Evolutionary conservation across 179 eudicot genomes (phyloP).

Genomic region (Heliamphora pulchella): DNA sequence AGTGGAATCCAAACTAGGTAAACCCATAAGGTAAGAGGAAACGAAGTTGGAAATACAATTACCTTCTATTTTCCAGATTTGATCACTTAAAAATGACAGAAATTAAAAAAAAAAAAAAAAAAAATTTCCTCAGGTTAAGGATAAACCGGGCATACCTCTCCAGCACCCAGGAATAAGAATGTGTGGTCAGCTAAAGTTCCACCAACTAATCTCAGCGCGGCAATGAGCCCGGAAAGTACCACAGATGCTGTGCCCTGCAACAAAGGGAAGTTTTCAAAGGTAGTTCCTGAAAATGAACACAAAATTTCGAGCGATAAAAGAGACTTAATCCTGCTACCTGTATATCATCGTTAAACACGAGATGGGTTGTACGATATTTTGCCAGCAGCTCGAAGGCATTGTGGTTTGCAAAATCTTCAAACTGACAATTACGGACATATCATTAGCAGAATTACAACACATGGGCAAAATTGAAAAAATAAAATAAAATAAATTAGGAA

Average conservation of each 20-base stretch:
- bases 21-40: neutral
- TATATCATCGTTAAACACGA: conserved; percentile 92
- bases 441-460: neutral
- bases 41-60: neutral
- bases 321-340: conserved; percentile 62
- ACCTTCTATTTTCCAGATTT: neutral
- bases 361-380: conserved; percentile 49
- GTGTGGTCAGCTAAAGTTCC: conserved; percentile 53
- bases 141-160: conserved; percentile 31
- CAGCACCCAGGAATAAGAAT: conserved; percentile 53
- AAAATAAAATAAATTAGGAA: neutral
- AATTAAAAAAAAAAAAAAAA: neutral
- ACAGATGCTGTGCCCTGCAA: conserved; percentile 66
- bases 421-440: conserved; percentile 13
- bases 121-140: neutral
- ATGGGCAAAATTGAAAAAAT: neutral
- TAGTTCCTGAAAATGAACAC: neutral
- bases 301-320: neutral
- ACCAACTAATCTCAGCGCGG: conserved; percentile 39
- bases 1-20: neutral
- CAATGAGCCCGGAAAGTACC: conserved; percentile 51
- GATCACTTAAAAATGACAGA: no score
- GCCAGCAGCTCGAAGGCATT: conserved; percentile 25
- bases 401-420: conserved; percentile 27
- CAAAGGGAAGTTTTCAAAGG: neutral